Conservation (phyloP, 257 asterid genomes). For the Solanum gandarillasii region DNA sequence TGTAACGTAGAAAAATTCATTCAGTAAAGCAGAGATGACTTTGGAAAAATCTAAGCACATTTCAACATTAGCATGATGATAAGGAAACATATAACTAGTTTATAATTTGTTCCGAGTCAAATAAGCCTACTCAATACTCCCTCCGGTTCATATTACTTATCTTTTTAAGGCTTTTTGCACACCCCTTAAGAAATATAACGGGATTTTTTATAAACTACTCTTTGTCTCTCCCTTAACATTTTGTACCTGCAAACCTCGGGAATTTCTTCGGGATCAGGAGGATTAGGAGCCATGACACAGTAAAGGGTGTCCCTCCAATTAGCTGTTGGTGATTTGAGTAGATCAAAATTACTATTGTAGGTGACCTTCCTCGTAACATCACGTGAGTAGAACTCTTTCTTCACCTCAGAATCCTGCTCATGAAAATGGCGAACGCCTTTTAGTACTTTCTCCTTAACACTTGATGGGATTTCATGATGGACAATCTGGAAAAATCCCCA, state of each 20-base stretch:
- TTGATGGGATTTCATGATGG: constrained; percentile 18
- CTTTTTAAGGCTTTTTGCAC: not conserved
- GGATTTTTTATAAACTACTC: no score
- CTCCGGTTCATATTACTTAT: not conserved
- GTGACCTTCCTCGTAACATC: constrained; percentile 7
- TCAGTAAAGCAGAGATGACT: not conserved
- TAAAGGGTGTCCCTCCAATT: constrained; percentile 34
- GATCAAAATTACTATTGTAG: constrained; percentile 26
- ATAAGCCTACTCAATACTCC: not conserved
- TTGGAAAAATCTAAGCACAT: not conserved
- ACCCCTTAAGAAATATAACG: not conserved
- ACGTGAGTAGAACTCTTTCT: constrained; percentile 16
- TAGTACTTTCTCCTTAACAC: constrained; percentile 12
- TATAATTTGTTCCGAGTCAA: not conserved
- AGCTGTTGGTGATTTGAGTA: constrained; percentile 19
- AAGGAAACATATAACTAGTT: not conserved
- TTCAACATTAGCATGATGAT: not conserved
- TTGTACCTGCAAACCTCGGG: constrained; percentile 34
- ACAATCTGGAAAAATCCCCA: constrained; percentile 49
- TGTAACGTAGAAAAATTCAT: not conserved
- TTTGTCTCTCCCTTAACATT: not conserved
- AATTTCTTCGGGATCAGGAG: constrained; percentile 19
- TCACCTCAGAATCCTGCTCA: constrained; percentile 6
- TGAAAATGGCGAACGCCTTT: constrained; percentile 6
- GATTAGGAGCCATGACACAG: constrained; percentile 27